A percentile compares a stretch with the other conserved stretches of the same genome.
phyloP scores from a whole-genome alignment of 2,329 filamentous ascomycete species.

The Aspergillus uvarum region DNA sequence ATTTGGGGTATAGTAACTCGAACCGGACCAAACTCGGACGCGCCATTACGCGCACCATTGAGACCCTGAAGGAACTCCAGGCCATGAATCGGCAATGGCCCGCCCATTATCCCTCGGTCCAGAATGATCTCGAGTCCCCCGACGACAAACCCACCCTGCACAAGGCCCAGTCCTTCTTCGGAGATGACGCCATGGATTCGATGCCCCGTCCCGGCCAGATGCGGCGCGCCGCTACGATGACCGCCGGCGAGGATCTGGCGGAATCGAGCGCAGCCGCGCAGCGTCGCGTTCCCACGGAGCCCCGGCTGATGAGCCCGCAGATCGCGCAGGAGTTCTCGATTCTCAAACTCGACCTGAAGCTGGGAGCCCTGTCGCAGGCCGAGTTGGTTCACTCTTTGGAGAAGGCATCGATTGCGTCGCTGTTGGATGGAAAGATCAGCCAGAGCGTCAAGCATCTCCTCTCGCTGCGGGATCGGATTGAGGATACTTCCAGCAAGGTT shows the following conservation, averaged over 20 bases:
- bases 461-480: conserved; percentile 85
- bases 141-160: conserved; percentile 38
- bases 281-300: conserved; percentile 63
- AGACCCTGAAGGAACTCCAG: conserved; percentile 78
- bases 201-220: conserved; percentile 53
- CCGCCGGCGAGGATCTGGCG: conserved; percentile 59
- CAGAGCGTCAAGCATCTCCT: conserved; percentile 90
- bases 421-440: conserved; percentile 90
- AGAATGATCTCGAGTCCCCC: conserved; percentile 27
- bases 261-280: conserved; percentile 76
- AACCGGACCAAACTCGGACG: conserved; percentile 84
- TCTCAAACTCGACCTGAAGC: conserved; percentile 88
- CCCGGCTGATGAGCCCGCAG: conserved; percentile 83
- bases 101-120: conserved; percentile 79
- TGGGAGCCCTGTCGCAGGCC: conserved; percentile 79
- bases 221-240: conserved; percentile 70
- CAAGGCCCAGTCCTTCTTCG: conserved; percentile 37
- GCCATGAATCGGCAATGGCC: conserved; percentile 91
- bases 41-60: conserved; percentile 81
- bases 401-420: conserved; percentile 82
- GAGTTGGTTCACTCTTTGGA: conserved; percentile 94
- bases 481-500: conserved; percentile 96
- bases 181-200: conserved; percentile 23
- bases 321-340: conserved; percentile 96
- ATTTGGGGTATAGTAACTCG: conserved; percentile 60